A percentile compares a stretch with the other conserved stretches of the same genome.
Conservation (phyloP, 176 grass and related monocot genomes). For the Echinochloa phyllopogon region DNA sequence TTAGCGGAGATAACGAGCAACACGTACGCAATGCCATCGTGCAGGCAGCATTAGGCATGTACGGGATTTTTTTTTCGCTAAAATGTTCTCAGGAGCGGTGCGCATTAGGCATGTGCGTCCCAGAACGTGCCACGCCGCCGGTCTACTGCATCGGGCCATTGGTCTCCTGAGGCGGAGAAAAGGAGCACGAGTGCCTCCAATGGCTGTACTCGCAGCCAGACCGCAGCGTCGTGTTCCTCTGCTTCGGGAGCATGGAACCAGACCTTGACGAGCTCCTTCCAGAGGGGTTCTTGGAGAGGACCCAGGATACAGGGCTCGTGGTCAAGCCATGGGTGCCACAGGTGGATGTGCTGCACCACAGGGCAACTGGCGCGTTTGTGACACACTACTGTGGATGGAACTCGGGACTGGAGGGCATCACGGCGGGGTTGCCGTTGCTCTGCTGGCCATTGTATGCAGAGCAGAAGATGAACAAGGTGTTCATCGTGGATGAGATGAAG, state of each 20-base stretch:
- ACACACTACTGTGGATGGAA: conserved; percentile 71
- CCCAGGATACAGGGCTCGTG: conserved; percentile 47
- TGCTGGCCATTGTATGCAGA: conserved; percentile 55
- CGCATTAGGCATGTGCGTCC: too few relatives aligned
- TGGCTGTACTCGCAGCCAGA: conserved; percentile 58
- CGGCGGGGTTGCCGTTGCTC: conserved; percentile 40
- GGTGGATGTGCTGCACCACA: conserved; percentile 50
- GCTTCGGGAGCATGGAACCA: conserved; percentile 53
- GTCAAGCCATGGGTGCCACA: conserved; percentile 63
- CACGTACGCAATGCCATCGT: too few relatives aligned
- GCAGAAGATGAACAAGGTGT: conserved; percentile 57
- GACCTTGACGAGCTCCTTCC: conserved; percentile 36
- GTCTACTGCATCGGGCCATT: conserved; percentile 59
- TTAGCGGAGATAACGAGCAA: too few relatives aligned
- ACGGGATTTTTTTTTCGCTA: too few relatives aligned
- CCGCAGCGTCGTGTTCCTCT: conserved; percentile 59
- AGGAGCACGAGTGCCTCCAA: conserved; percentile 44
- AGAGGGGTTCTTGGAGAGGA: conserved; percentile 46
- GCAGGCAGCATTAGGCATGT: too few relatives aligned
- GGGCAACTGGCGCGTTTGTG: conserved; percentile 44
- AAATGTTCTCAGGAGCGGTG: too few relatives aligned
- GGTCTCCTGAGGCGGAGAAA: neutral
- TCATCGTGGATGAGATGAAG: conserved; percentile 54
- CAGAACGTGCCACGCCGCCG: conserved; percentile 31
- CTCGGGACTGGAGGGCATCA: conserved; percentile 55